Conservation (phyloP, 1,284 basidiomycete genomes). For the Pseudozyma pruni region DNA sequence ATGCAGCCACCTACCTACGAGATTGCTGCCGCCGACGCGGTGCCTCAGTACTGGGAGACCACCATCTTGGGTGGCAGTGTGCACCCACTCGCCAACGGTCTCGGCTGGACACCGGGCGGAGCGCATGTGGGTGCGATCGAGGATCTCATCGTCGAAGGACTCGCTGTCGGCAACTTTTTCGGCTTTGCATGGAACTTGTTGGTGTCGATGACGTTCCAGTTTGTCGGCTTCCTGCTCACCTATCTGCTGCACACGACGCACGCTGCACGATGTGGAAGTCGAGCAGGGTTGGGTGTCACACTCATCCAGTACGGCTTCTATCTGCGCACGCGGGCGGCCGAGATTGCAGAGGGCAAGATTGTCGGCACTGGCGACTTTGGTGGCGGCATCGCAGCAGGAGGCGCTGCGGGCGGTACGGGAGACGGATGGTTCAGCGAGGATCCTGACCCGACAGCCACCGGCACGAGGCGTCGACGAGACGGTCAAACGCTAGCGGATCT, state of each 20-base stretch:
- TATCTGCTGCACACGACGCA: constrained; percentile 75
- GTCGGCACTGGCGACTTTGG: constrained; percentile 19
- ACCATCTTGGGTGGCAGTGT: constrained; percentile 75
- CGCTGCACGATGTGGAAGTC: constrained; percentile 91
- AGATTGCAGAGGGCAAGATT: constrained; percentile 64
- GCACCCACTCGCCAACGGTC: constrained; percentile 71
- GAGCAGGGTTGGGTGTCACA: constrained; percentile 92
- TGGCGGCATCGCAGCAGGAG: constrained; percentile 25
- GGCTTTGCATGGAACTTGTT: constrained; percentile 82
- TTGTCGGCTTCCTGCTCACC: constrained; percentile 73
- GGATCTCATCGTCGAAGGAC: constrained; percentile 73
- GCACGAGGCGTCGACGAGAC: no score
- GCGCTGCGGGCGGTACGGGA: constrained; percentile 55
- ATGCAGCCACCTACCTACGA: constrained; percentile 80
- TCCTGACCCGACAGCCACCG: no score
- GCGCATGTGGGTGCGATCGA: constrained; percentile 67
- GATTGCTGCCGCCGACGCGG: constrained; percentile 87
- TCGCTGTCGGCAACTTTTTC: constrained; percentile 74
- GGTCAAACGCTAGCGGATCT: constrained; percentile 50
- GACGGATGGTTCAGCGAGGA: constrained; percentile 60
- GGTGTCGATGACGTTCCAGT: constrained; percentile 95
- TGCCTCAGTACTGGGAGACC: constrained; percentile 96
- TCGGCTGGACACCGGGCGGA: constrained; percentile 65
- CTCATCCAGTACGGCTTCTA: constrained; percentile 87
- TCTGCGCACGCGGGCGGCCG: constrained; percentile 72